Evolutionary conservation across 2,329 filamentous ascomycete species (phyloP).

Genomic region (Karstenula rhodostoma): DNA sequence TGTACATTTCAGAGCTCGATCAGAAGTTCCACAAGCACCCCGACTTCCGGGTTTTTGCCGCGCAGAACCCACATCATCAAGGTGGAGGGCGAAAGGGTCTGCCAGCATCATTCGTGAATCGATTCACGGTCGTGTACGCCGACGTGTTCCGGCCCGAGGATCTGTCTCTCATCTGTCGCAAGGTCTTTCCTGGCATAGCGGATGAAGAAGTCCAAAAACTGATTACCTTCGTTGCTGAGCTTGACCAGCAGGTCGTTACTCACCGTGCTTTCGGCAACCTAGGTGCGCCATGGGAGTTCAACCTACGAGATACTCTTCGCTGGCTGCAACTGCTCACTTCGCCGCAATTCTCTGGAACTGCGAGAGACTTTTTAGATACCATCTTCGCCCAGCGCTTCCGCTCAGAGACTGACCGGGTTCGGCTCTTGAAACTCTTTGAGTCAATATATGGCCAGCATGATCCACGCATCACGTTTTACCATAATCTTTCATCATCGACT

Average conservation of each 20-base stretch:
- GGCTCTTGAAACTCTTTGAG: slow-evolving; percentile 72
- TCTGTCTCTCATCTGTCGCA: slow-evolving; percentile 80
- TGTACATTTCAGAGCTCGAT: slow-evolving; percentile 94
- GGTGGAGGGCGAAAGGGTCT: slow-evolving; percentile 94
- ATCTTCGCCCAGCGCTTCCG: slow-evolving; percentile 91
- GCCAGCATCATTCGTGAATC: slow-evolving; percentile 95
- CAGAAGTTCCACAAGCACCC: slow-evolving; percentile 91
- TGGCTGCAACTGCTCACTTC: slow-evolving; percentile 80
- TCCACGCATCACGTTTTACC: slow-evolving; percentile 62
- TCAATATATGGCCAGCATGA: slow-evolving; percentile 65
- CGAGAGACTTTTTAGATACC: slow-evolving; percentile 79
- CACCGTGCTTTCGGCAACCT: slow-evolving; percentile 61
- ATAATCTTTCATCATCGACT: slow-evolving; percentile 70
- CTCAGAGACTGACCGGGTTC: slow-evolving; percentile 69
- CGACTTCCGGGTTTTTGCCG: slow-evolving; percentile 92
- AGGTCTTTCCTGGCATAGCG: slow-evolving; percentile 74
- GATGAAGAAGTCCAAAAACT: slow-evolving; percentile 68
- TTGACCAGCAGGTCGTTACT: slow-evolving; percentile 75
- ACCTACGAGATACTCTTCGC: slow-evolving; percentile 85
- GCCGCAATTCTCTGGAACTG: slow-evolving; percentile 63
- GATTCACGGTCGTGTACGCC: slow-evolving; percentile 97
- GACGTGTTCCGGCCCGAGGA: slow-evolving; percentile 87
- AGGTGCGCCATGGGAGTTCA: slow-evolving; percentile 93
- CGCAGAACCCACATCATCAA: slow-evolving; percentile 97
- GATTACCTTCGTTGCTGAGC: slow-evolving; percentile 80